A percentile compares a stretch with the other conserved stretches of the same genome.
Conservation (phyloP, 225 moss, liverwort and hornwort species). For the Thuidium tamariscinum region DNA sequence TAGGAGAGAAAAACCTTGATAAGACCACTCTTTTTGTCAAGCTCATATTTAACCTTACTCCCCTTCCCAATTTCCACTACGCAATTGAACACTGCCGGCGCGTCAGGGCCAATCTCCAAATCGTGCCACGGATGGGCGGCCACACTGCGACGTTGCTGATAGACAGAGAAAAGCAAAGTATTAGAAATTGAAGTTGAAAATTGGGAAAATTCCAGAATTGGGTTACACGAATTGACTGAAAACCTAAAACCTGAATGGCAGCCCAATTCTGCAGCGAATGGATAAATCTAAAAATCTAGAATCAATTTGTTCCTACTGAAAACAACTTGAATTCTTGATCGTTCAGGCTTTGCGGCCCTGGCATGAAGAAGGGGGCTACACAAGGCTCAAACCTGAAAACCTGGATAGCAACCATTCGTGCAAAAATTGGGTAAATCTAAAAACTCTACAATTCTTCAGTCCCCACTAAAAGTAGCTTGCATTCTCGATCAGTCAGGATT, state of each 20-base stretch:
- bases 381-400: neutral
- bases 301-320: neutral
- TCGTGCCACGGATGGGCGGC: slow-evolving; percentile 18
- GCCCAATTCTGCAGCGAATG: neutral
- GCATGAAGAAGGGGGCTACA: too few species aligned
- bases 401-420: neutral
- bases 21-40: slow-evolving; percentile 14
- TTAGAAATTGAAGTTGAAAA: neutral
- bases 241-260: neutral
- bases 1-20: neutral
- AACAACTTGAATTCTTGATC: neutral
- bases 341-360: neutral
- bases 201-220: neutral
- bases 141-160: neutral
- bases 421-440: neutral
- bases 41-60: slow-evolving; percentile 11
- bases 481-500: neutral
- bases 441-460: neutral
- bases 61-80: slow-evolving; percentile 16
- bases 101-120: slow-evolving; percentile 18
- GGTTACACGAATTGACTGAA: neutral
- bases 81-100: slow-evolving; percentile 10
- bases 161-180: neutral
- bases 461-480: neutral
- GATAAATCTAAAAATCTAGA: neutral